A percentile compares a stretch with the other conserved stretches of the same genome.
These are phyloP conservation scores for Symbiodinium natans DNA, from an alignment of 73 alveolate species.

Conservation along the genomic window DNA sequence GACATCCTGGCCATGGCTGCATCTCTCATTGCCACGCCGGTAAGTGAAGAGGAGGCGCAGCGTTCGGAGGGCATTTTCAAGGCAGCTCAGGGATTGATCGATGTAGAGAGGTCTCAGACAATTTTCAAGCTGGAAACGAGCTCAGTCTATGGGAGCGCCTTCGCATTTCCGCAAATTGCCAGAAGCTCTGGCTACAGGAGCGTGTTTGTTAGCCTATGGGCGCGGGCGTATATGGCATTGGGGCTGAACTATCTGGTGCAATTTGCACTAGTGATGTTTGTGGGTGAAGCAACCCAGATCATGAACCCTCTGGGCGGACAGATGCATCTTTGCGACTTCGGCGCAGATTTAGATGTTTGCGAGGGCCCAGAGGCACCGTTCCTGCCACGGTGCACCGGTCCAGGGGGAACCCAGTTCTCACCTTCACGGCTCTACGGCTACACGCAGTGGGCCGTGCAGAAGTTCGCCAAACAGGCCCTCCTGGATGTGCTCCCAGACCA, in stretches of 20 bases:
- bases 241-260: constrained; percentile 47
- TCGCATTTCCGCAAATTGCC: constrained; percentile 73
- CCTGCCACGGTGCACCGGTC: constrained; percentile 34
- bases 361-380: constrained; percentile 17
- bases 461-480: constrained; percentile 83
- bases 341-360: constrained; percentile 55
- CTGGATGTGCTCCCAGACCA: constrained; percentile 76
- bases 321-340: constrained; percentile 88
- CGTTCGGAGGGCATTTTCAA: neutral
- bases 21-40: too few relatives aligned
- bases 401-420: constrained; percentile 79
- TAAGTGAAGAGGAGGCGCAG: too few relatives aligned
- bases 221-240: constrained; percentile 40
- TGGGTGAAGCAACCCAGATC: constrained; percentile 87
- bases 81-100: neutral
- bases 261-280: constrained; percentile 62
- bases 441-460: constrained; percentile 91
- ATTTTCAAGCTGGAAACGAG: neutral
- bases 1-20: too few relatives aligned
- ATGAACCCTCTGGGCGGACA: constrained; percentile 76
- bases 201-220: constrained; percentile 51
- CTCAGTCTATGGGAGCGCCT: constrained; percentile 24
- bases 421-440: constrained; percentile 83
- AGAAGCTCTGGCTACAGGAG: constrained; percentile 42
- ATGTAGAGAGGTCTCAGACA: neutral